These are phyloP conservation scores for Xylaria acuta DNA, from an alignment of 495 filamentous ascomycete genomes.

Conservation along the genomic window DNA sequence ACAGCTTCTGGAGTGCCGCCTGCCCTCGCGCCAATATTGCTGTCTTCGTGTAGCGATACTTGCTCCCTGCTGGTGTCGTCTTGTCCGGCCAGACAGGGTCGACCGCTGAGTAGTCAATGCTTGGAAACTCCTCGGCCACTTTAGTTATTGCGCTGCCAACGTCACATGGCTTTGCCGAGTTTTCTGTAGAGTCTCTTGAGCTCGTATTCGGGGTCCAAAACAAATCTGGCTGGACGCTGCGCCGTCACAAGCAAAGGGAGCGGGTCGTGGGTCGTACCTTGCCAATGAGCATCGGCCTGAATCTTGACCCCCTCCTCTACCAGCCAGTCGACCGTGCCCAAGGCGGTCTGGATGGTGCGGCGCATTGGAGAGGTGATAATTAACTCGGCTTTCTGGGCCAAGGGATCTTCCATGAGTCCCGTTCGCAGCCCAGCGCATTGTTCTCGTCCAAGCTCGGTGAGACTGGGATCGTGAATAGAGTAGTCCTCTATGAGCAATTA, in stretches of 20 bases:
- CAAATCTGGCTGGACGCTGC: background rate
- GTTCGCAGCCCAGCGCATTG: conserved; percentile 59
- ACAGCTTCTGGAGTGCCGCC: conserved; percentile 53
- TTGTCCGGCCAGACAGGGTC: conserved; percentile 65
- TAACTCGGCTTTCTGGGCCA: conserved; percentile 58
- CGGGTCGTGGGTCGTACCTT: conserved; percentile 42
- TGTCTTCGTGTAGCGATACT: conserved; percentile 54
- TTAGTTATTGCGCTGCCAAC: conserved; percentile 52
- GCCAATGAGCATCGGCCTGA: conserved; percentile 59
- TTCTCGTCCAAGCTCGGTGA: conserved; percentile 59
- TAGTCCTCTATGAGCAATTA: conserved; percentile 54
- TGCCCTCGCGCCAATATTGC: conserved; percentile 59
- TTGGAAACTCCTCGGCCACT: conserved; percentile 56
- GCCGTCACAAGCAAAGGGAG: background rate
- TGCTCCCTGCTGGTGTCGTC: conserved; percentile 45
- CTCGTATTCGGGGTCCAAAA: background rate
- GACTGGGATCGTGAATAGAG: conserved; percentile 57
- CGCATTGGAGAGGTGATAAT: conserved; percentile 65
- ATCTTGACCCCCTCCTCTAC: conserved; percentile 59
- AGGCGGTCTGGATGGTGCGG: conserved; percentile 63
- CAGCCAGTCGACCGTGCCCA: conserved; percentile 56
- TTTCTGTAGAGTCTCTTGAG: conserved; percentile 51
- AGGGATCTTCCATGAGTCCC: conserved; percentile 51
- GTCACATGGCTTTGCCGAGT: conserved; percentile 63
- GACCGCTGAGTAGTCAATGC: conserved; percentile 58